phyloP scores from a whole-genome alignment of 768 basidiomycete genomes.

The Cytidiella melzeri region DNA sequence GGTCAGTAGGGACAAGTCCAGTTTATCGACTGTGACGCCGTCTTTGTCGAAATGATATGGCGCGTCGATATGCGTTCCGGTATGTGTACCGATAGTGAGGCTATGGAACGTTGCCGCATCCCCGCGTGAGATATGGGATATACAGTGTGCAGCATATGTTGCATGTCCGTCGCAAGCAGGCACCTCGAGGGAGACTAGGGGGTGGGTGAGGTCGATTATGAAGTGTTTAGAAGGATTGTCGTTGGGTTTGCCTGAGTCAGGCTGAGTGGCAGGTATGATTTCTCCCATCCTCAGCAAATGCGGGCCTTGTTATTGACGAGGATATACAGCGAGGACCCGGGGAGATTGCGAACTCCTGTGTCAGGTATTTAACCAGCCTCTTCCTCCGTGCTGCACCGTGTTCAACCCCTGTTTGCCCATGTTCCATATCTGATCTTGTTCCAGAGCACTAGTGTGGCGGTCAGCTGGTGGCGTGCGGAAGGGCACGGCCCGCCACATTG shows the following conservation, averaged over 20 bases:
- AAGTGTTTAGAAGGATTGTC: background rate
- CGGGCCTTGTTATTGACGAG: too few relatives aligned
- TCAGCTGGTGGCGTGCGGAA: background rate
- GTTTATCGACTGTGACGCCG: conserved; percentile 51
- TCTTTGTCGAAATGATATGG: conserved; percentile 64
- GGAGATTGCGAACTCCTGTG: too few relatives aligned
- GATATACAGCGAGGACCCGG: too few relatives aligned
- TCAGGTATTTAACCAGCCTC: too few relatives aligned
- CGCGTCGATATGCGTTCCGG: conserved; percentile 77
- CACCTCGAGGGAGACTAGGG: conserved; percentile 34
- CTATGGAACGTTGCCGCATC: conserved; percentile 47
- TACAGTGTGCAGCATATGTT: conserved; percentile 32
- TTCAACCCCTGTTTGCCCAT: too few relatives aligned
- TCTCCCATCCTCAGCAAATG: background rate
- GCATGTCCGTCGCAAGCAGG: conserved; percentile 56
- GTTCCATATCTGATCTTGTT: too few relatives aligned
- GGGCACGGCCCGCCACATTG: too few relatives aligned
- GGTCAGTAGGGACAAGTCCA: conserved; percentile 48
- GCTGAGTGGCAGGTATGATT: background rate
- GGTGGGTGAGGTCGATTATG: conserved; percentile 50
- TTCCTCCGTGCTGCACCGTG: too few relatives aligned
- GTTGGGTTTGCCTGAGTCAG: too few relatives aligned
- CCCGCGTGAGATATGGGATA: conserved; percentile 32
- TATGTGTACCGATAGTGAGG: conserved; percentile 59
- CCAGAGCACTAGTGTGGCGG: background rate